A percentile compares a stretch with the other conserved stretches of the same genome.
Conservation (phyloP, 1,284 basidiomycete genomes). For the Leccinum fallax region DNA sequence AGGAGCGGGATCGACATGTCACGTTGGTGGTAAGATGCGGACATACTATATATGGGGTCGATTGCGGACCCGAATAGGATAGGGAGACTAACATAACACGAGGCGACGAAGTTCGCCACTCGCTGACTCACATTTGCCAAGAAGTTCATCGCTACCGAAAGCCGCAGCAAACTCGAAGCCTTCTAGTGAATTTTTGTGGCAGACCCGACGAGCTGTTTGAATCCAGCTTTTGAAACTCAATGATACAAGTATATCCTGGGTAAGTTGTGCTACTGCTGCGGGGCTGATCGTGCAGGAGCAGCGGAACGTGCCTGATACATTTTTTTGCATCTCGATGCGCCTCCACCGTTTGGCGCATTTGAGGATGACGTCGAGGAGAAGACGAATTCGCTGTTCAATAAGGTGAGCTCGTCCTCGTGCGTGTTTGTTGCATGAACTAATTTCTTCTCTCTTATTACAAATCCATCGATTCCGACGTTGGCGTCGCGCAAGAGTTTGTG, state of each 20-base stretch:
- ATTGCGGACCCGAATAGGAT: slow-evolving; percentile 19
- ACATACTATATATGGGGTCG: slow-evolving; percentile 16
- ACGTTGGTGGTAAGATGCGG: slow-evolving; percentile 21
- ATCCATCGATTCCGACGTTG: too few species aligned
- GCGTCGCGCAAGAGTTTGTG: too few species aligned
- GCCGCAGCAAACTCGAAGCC: neutral
- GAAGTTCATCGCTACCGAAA: slow-evolving; percentile 13
- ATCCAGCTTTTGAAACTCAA: slow-evolving; percentile 1
- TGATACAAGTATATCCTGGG: neutral
- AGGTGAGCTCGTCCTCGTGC: too few species aligned
- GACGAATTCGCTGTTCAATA: too few species aligned
- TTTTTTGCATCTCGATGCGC: too few species aligned
- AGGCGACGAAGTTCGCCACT: slow-evolving; percentile 19
- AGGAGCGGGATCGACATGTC: slow-evolving; percentile 23
- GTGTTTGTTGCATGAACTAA: too few species aligned
- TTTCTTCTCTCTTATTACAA: too few species aligned
- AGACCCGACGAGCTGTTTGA: neutral
- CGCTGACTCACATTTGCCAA: slow-evolving; percentile 7
- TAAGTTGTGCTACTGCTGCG: slow-evolving; percentile 12
- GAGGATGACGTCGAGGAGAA: too few species aligned
- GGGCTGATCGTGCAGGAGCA: slow-evolving; percentile 7
- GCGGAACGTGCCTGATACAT: too few species aligned
- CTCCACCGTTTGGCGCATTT: too few species aligned
- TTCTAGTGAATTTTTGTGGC: neutral
- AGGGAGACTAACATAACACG: slow-evolving; percentile 11